Base-by-base conservation (phyloP, 139 green algal genomes). In the Chlamydomonas sp. region DNA sequence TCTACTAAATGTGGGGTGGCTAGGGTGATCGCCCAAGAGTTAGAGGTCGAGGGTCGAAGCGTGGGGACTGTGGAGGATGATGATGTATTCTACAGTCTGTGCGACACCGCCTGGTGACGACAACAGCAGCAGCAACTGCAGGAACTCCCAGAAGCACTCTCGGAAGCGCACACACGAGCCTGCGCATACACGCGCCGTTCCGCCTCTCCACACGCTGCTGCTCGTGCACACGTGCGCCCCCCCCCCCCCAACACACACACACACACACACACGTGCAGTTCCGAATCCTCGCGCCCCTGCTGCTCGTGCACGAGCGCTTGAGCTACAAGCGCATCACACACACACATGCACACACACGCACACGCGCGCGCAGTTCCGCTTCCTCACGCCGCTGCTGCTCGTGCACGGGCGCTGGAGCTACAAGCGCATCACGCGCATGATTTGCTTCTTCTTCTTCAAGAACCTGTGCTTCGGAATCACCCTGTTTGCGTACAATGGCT, bases 331-430 rank as follows among this genome's bases (percentile, higher is more conserved):
- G n/a, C n/a, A n/a, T n/a, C n/a, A n/a, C n/a, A n/a, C n/a, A n/a
- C n/a, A n/a, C 5, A 79, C 83, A 20, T 86, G 75, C 35, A 87
- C 74, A 39, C 94, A 96, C 80, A 95, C 94, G 72, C n/a, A n/a
- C n/a, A n/a, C n/a, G n/a, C n/a, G n/a, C n/a, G n/a, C n/a, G 85
- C 95, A 99, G 84, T 98, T 98, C 84, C 83, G 91, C 13, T 99
- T 86, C 83, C 79, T 96, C 2, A 77, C 77, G 8, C 74, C 83
- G 2, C 26, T 96, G 70, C 82, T 96, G 54, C 78, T 95, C 37
- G 79, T 95, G 58, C 90, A 96, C 76, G 90, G 90, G 4, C 82
- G 85, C 26, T 86, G 73, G 34, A 87, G 76, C 48, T 96, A 96
- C 80, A 95, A 95, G 74, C 88, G 93, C 48, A 86, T 97, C 69